Percentiles rank a stretch among this genome's conserved stretches.
Conservation (phyloP, 163 green algal genomes). For the Scenedesmus sp. region DNA sequence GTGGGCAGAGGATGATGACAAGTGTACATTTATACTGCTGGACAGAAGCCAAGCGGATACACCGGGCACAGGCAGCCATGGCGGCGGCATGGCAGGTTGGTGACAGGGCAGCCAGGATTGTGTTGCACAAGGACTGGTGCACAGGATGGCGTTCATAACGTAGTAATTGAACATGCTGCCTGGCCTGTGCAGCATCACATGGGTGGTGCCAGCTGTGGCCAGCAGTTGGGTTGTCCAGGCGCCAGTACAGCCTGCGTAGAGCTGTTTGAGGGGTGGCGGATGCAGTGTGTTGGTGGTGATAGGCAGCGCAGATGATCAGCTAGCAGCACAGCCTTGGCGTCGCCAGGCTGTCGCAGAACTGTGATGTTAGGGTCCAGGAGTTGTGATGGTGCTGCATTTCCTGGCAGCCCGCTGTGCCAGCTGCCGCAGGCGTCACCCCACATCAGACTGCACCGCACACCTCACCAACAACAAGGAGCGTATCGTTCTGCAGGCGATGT, state of each 20-base stretch:
- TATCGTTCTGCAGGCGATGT: constrained; percentile 73
- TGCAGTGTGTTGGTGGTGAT: too few relatives aligned
- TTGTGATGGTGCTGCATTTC: too few relatives aligned
- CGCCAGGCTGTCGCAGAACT: too few relatives aligned
- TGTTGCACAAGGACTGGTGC: too few relatives aligned
- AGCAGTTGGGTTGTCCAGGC: neutral
- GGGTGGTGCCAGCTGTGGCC: neutral
- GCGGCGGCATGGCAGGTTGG: constrained; percentile 70
- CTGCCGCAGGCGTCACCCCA: neutral
- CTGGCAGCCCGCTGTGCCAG: neutral
- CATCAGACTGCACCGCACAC: neutral
- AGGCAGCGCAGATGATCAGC: too few relatives aligned
- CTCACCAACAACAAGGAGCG: neutral
- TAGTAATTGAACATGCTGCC: too few relatives aligned
- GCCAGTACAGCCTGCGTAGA: too few relatives aligned
- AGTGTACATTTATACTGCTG: constrained; percentile 90
- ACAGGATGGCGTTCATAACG: too few relatives aligned
- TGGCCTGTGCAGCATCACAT: too few relatives aligned
- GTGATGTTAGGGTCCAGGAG: too few relatives aligned
- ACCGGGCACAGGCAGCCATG: constrained; percentile 58
- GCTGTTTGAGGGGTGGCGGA: too few relatives aligned
- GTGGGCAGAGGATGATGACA: constrained; percentile 83
- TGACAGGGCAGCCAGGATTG: neutral
- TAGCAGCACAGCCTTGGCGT: too few relatives aligned
- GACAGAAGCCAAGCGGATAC: constrained; percentile 64